These are phyloP conservation scores for Tinospora cordifolia DNA, from an alignment of 164 flowering plant genomes.

Conservation along the genomic window DNA sequence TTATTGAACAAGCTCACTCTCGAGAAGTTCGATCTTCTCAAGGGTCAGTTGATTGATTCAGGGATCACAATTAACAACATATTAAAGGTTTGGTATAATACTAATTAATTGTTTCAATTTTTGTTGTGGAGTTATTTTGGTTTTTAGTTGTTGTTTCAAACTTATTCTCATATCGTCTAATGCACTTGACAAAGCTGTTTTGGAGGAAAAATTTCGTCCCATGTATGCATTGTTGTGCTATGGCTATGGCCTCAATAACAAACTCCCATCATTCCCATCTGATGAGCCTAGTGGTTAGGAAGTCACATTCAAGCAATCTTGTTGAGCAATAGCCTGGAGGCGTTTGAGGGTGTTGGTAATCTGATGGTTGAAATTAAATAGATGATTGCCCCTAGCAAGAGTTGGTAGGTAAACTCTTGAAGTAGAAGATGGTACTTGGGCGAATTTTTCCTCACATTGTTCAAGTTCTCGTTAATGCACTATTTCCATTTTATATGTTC, in stretches of 20 bases:
- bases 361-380: constrained; percentile 68
- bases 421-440: constrained; percentile 95
- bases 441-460: constrained; percentile 92
- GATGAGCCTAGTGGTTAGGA: constrained; percentile 82
- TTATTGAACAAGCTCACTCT: constrained; percentile 97
- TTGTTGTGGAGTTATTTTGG: not conserved
- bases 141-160: not conserved
- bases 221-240: constrained; percentile 92
- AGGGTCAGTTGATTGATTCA: constrained; percentile 87
- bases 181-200: constrained; percentile 91
- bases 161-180: constrained; percentile 11
- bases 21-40: constrained; percentile 90
- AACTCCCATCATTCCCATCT: constrained; percentile 83
- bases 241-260: constrained; percentile 82
- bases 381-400: constrained; percentile 86
- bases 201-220: constrained; percentile 92
- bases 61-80: constrained; percentile 91
- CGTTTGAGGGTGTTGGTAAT: constrained; percentile 88
- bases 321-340: constrained; percentile 85
- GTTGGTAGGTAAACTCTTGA: constrained; percentile 87
- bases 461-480: constrained; percentile 38
- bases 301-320: constrained; percentile 82
- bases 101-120: not conserved
- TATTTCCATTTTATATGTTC: not conserved
- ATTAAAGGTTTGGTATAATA: constrained; percentile 47